These are phyloP conservation scores for Naegleria gruberi DNA, from an alignment of 208 protist genomes.

Conservation along the genomic window DNA sequence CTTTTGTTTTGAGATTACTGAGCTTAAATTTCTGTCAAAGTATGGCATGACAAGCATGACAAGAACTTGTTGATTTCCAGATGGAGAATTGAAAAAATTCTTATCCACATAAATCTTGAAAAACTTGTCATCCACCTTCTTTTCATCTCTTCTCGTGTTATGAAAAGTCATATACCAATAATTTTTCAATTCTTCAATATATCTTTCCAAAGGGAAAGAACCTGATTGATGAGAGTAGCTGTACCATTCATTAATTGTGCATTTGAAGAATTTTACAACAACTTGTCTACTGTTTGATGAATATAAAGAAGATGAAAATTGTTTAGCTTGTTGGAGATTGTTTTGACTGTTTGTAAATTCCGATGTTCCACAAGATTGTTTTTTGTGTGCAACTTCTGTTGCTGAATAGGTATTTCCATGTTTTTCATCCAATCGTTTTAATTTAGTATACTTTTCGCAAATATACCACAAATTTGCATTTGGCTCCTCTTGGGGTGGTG, in stretches of 20 bases:
- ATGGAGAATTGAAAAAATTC: background rate
- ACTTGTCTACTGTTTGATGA: background rate
- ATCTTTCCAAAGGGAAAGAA: background rate
- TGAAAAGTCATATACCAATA: background rate
- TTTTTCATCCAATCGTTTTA: background rate
- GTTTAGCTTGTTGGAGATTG: background rate
- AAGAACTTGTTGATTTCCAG: background rate
- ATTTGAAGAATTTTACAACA: background rate
- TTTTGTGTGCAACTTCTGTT: background rate
- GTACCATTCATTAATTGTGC: background rate
- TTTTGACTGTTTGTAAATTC: background rate
- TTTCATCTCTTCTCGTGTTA: background rate
- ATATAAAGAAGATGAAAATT: background rate
- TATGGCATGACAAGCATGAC: background rate
- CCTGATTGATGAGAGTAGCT: background rate
- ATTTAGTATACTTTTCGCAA: background rate
- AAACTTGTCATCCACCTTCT: background rate
- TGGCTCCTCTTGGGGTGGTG: background rate
- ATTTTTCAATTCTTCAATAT: background rate
- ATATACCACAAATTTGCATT: background rate
- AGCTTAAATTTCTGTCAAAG: background rate
- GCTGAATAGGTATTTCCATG: background rate
- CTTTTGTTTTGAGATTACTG: background rate
- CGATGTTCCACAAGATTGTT: background rate
- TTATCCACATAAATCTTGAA: background rate